Evolutionary conservation across 306 rosid species (phyloP).

Genomic region (Corylus heterophylla): DNA sequence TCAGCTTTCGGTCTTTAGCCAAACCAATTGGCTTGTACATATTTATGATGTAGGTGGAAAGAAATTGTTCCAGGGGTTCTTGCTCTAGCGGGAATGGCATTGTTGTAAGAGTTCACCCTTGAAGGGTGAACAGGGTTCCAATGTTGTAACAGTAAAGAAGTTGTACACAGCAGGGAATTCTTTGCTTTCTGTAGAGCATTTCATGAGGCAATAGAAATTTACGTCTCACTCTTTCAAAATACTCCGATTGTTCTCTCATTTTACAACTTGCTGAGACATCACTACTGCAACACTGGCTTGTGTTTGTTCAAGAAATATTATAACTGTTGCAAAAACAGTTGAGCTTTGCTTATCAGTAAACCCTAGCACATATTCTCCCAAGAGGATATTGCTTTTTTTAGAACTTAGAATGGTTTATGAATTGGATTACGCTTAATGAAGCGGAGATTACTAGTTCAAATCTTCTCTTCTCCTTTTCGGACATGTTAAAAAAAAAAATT

Average conservation of each 20-base stretch:
- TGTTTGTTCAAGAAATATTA: neutral
- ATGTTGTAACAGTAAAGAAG: constrained; percentile 67
- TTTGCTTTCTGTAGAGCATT: constrained; percentile 47
- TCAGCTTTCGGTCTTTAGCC: constrained; percentile 37
- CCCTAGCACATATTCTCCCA: too few species aligned
- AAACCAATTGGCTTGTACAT: constrained; percentile 53
- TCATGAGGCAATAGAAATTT: constrained; percentile 42
- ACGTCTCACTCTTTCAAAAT: constrained; percentile 16
- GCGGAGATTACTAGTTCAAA: too few species aligned
- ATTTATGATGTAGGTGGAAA: constrained; percentile 44
- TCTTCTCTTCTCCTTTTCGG: too few species aligned
- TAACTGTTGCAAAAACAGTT: neutral
- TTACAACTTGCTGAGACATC: neutral
- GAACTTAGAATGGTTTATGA: too few species aligned
- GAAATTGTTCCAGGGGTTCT: constrained; percentile 42
- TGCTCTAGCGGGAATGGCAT: constrained; percentile 23
- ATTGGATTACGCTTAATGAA: too few species aligned
- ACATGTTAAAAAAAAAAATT: too few species aligned
- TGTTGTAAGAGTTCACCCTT: constrained; percentile 24
- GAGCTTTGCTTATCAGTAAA: too few species aligned
- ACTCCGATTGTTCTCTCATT: neutral
- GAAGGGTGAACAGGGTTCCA: constrained; percentile 40
- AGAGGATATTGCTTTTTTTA: too few species aligned
- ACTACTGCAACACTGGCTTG: neutral
- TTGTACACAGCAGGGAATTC: constrained; percentile 57